A percentile compares a stretch with the other conserved stretches of the same genome.
Conservation (phyloP, 1,284 basidiomycete genomes). For the Sporisorium graminicola region DNA sequence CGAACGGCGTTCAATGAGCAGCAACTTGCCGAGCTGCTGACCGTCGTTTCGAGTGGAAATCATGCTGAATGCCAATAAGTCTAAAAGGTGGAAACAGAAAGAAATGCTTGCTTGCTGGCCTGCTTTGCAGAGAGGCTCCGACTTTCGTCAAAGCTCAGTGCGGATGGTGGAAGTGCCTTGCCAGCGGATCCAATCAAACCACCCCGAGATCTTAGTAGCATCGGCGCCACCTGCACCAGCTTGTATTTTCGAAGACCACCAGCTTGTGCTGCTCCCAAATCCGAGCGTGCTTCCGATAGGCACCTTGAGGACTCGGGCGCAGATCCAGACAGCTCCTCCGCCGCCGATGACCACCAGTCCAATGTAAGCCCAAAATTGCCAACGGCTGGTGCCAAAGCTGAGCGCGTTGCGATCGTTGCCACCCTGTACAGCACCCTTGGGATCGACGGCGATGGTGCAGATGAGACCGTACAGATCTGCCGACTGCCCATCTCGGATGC, state of each 20-base stretch:
- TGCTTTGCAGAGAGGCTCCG: background rate
- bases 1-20: background rate
- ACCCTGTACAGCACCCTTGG: conserved; percentile 62
- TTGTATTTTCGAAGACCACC: conserved; percentile 36
- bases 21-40: background rate
- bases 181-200: conserved; percentile 52
- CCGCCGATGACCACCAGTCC: conserved; percentile 45
- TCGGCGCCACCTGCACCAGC: conserved; percentile 20
- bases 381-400: conserved; percentile 41
- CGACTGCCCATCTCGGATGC: conserved; percentile 81
- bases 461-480: conserved; percentile 91
- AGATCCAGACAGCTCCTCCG: conserved; percentile 46
- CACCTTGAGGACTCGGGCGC: conserved; percentile 42
- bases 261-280: conserved; percentile 20
- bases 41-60: conserved; percentile 2
- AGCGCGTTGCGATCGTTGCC: conserved; percentile 49
- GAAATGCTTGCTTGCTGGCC: too few relatives aligned
- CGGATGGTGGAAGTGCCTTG: conserved; percentile 30
- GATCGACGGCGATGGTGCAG: conserved; percentile 77
- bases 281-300: conserved; percentile 47
- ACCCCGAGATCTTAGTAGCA: conserved; percentile 37
- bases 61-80: background rate
- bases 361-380: conserved; percentile 52
- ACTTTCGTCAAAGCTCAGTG: conserved; percentile 24
- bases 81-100: background rate